Percentiles rank a stretch among this genome's conserved stretches.
phyloP scores from a whole-genome alignment of 371 early-diverging fungal species.

The Vittaforma corneae region DNA sequence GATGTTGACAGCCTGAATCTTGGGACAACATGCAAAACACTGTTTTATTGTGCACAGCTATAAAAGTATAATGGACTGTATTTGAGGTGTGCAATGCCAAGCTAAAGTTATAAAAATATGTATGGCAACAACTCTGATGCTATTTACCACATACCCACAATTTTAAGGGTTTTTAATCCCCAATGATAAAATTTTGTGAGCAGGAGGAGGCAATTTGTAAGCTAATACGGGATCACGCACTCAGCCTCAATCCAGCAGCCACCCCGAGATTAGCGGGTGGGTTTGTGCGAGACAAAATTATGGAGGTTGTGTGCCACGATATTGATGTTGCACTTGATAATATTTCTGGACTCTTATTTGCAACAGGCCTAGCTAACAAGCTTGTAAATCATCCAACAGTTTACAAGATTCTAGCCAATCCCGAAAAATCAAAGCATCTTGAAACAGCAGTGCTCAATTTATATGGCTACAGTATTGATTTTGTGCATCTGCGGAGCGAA shows the following conservation, averaged over 20 bases:
- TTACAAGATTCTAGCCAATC: constrained; percentile 76
- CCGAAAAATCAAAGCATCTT: constrained; percentile 89
- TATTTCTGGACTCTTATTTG: constrained; percentile 86
- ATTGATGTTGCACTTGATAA: constrained; percentile 84
- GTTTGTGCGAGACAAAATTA: constrained; percentile 63
- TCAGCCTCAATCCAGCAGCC: constrained; percentile 13
- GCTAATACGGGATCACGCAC: too few relatives aligned
- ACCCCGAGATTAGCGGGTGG: constrained; percentile 57
- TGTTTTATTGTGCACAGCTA: too few relatives aligned
- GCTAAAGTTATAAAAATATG: too few relatives aligned
- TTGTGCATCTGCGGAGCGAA: constrained; percentile 85
- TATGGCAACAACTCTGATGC: too few relatives aligned
- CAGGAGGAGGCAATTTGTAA: too few relatives aligned
- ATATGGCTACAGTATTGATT: constrained; percentile 72
- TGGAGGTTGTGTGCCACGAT: constrained; percentile 76
- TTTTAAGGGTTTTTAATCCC: too few relatives aligned
- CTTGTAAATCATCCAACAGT: constrained; percentile 56
- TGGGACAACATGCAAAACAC: too few relatives aligned
- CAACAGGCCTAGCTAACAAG: constrained; percentile 61
- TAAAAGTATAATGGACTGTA: too few relatives aligned
- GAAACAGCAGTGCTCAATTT: constrained; percentile 84
- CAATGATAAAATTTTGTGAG: too few relatives aligned
- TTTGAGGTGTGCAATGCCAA: too few relatives aligned
- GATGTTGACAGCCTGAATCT: too few relatives aligned
- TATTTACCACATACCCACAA: too few relatives aligned